Percentiles rank a stretch among this genome's conserved stretches.
These are phyloP conservation scores for Parastagonospora nodorum DNA, from an alignment of 2,329 filamentous ascomycete species.

Conservation along the genomic window DNA sequence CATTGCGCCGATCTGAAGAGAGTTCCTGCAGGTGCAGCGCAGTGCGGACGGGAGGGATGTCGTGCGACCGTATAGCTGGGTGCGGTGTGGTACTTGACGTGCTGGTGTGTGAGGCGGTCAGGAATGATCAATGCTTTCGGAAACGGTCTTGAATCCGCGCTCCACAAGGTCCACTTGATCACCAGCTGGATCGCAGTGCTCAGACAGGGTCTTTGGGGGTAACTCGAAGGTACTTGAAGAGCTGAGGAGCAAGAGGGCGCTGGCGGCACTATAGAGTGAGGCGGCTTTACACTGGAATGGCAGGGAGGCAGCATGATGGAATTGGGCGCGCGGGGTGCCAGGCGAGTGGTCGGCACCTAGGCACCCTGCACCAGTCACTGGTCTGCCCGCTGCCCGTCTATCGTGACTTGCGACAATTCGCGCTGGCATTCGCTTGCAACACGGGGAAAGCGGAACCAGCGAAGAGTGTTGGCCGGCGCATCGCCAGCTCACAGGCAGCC, in stretches of 20 bases:
- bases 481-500: constrained; percentile 37
- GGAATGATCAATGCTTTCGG: constrained; percentile 33
- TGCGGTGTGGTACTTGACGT: constrained; percentile 21
- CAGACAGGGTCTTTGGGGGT: constrained; percentile 10
- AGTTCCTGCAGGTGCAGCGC: constrained; percentile 25
- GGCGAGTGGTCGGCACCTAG: constrained; percentile 12
- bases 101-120: constrained; percentile 34
- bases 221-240: neutral
- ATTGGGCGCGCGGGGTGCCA: constrained; percentile 20
- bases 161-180: constrained; percentile 29
- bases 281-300: constrained; percentile 19
- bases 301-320: constrained; percentile 23
- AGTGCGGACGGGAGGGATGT: constrained; percentile 23
- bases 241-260: constrained; percentile 4
- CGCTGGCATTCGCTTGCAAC: constrained; percentile 33
- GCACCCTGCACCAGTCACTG: constrained; percentile 28
- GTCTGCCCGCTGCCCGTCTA: constrained; percentile 26
- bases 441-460: constrained; percentile 31
- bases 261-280: constrained; percentile 27
- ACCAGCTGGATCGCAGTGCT: constrained; percentile 11
- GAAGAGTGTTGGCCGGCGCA: constrained; percentile 31
- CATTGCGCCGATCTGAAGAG: constrained; percentile 29
- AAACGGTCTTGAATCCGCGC: constrained; percentile 22
- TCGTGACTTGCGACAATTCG: constrained; percentile 37
- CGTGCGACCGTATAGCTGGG: constrained; percentile 21